A percentile compares a stretch with the other conserved stretches of the same genome.
phyloP scores from a whole-genome alignment of 139 green algal species.

The Chlamydomonas sp. region DNA sequence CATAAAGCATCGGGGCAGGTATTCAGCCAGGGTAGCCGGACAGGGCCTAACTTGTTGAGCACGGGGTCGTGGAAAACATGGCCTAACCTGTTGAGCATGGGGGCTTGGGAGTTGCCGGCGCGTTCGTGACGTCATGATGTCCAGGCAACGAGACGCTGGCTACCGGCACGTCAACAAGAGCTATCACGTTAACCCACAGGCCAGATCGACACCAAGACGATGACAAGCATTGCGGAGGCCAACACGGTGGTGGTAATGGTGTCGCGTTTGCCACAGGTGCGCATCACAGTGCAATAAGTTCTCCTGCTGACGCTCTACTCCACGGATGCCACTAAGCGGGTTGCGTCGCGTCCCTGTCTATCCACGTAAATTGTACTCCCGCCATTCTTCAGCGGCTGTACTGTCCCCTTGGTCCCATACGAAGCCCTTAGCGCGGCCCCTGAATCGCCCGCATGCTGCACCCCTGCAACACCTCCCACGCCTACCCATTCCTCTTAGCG shows the following conservation, averaged over 20 bases:
- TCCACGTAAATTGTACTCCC: no score
- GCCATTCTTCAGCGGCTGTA: no score
- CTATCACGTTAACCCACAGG: conserved; percentile 42
- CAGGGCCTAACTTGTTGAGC: no score
- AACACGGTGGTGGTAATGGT: conserved; percentile 79
- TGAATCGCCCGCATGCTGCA: not conserved
- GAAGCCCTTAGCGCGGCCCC: not conserved
- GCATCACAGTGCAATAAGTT: conserved; percentile 45
- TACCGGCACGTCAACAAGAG: no score
- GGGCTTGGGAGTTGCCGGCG: no score
- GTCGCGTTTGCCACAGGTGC: conserved; percentile 78
- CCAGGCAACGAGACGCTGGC: no score
- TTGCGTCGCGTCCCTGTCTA: not conserved
- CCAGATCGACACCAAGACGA: conserved; percentile 23
- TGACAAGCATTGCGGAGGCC: conserved; percentile 63
- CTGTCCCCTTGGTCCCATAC: no score
- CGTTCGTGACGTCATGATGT: no score
- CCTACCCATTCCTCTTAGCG: not conserved
- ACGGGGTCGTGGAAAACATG: no score
- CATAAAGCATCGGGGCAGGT: no score
- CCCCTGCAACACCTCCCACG: not conserved
- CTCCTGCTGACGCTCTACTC: not conserved
- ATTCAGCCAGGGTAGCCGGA: no score
- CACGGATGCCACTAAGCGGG: not conserved
- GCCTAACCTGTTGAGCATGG: no score